Conservation (phyloP, 2,329 filamentous ascomycete genomes). For the Periconia macrospinosa region DNA sequence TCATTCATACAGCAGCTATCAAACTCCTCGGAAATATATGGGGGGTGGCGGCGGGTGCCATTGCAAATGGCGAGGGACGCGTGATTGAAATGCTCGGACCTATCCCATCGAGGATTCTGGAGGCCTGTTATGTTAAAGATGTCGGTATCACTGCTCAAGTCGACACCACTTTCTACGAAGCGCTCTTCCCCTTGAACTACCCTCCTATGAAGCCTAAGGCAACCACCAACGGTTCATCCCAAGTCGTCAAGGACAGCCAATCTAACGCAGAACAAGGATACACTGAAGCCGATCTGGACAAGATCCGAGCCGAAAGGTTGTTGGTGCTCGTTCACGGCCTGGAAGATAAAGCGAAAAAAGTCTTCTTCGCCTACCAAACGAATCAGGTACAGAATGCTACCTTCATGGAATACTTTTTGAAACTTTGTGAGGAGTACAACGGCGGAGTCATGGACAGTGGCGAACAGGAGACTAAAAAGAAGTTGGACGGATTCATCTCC, state of each 20-base stretch:
- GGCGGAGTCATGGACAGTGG: slow-evolving; percentile 79
- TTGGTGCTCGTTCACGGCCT: slow-evolving; percentile 79
- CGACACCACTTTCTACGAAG: slow-evolving; percentile 83
- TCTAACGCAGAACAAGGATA: slow-evolving; percentile 46
- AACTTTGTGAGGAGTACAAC: slow-evolving; percentile 86
- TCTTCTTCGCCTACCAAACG: slow-evolving; percentile 83
- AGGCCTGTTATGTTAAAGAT: slow-evolving; percentile 89
- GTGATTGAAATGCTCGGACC: slow-evolving; percentile 75
- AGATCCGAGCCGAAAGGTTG: slow-evolving; percentile 80
- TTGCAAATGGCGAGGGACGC: slow-evolving; percentile 77
- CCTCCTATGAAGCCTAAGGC: slow-evolving; percentile 67
- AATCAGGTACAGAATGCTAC: slow-evolving; percentile 75
- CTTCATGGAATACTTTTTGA: slow-evolving; percentile 74
- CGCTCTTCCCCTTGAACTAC: slow-evolving; percentile 84
- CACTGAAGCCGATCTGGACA: slow-evolving; percentile 64
- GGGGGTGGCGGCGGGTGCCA: slow-evolving; percentile 89
- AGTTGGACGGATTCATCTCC: slow-evolving; percentile 72
- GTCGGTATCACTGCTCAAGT: slow-evolving; percentile 80
- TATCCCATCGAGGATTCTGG: slow-evolving; percentile 83
- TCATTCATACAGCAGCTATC: slow-evolving; percentile 85
- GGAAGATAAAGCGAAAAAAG: slow-evolving; percentile 75
- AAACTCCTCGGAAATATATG: slow-evolving; percentile 81
- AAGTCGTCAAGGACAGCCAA: slow-evolving; percentile 64
- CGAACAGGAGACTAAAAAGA: slow-evolving; percentile 66
- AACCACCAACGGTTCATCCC: slow-evolving; percentile 56